Evolutionary conservation across 129 eudicot species (phyloP), one percentile per base, ranked within the genome.

Genomic region (Artemisia tridentata): DNA sequence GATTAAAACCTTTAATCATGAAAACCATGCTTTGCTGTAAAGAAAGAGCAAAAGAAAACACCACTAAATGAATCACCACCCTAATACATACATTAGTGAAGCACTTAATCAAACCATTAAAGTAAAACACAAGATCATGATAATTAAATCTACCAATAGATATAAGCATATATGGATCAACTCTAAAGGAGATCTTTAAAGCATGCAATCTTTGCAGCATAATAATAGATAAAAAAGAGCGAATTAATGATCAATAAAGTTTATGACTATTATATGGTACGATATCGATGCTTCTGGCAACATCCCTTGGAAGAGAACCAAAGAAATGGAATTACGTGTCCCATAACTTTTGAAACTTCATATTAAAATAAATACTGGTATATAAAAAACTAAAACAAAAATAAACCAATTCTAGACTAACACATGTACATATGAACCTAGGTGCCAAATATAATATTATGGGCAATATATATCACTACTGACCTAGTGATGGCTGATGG

Each of bases 181-280:
- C 70, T 18, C 49, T 53, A 65, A 71, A 27, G 38, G 31, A 74
- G 55, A 45, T 80, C 79, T 72, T 1, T 7, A 79, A 85, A 81
- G 84, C 75, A 85, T 79, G 63, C 63, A 47, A 80, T 79, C 87
- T 85, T 76, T 85, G 78, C 65, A 60, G 49, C 63, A 60, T 46
- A 71, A 77, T 62, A 38, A 67, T 56, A 56, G 16, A 34, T 45
- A 50, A 54, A 20, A 65, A 65, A 61, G 27, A 59, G 62, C 71
- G 48, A 76, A 69, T 76, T 3, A 75, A 75, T 47, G 12, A 46
- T 55, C 74, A 23, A 43, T 59, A 52, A 69, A 70, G 53, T 48
- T 14, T 65, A 12, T 10, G 19, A 67, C 20, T 47, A 25, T 78
- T 64, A 45, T 53, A 72, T 43, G 4, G 78, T 48, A 71, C 57